Conservation (phyloP, 2,329 filamentous ascomycete species). For the Botrytis porri region DNA sequence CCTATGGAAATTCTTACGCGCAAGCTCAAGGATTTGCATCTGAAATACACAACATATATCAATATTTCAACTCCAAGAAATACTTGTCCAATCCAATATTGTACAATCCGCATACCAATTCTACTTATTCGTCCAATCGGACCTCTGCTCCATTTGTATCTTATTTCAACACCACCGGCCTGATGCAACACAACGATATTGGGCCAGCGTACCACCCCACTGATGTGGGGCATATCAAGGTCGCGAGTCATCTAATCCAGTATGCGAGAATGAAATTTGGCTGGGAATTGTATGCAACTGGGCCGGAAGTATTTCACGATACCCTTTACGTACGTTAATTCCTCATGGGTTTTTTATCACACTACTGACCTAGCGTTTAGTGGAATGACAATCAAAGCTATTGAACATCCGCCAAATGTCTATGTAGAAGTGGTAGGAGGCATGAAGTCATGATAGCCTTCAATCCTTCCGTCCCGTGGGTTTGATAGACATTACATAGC, state of each 20-base stretch:
- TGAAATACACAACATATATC: slow-evolving; percentile 50
- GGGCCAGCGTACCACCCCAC: slow-evolving; percentile 57
- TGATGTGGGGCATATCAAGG: slow-evolving; percentile 59
- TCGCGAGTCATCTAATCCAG: slow-evolving; percentile 57
- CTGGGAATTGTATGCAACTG: slow-evolving; percentile 54
- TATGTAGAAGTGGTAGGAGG: neutral
- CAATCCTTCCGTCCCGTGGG: neutral
- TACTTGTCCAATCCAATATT: slow-evolving; percentile 43
- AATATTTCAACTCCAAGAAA: slow-evolving; percentile 50
- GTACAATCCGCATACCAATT: slow-evolving; percentile 44
- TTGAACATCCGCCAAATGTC: neutral
- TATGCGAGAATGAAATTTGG: slow-evolving; percentile 55
- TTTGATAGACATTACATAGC: slow-evolving; percentile 12
- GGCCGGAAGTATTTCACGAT: slow-evolving; percentile 51
- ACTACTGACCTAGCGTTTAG: neutral
- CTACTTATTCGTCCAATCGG: slow-evolving; percentile 37
- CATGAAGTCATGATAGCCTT: slow-evolving; percentile 10
- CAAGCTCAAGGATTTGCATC: slow-evolving; percentile 48
- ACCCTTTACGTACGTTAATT: slow-evolving; percentile 42
- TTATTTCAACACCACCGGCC: slow-evolving; percentile 60
- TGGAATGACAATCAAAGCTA: slow-evolving; percentile 14
- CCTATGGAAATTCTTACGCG: slow-evolving; percentile 49
- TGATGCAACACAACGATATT: slow-evolving; percentile 61
- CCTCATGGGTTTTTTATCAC: neutral
- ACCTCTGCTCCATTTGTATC: slow-evolving; percentile 48